These are phyloP conservation scores for Metarhizium humberi DNA, from an alignment of 2,329 filamentous ascomycete species.

Conservation along the genomic window DNA sequence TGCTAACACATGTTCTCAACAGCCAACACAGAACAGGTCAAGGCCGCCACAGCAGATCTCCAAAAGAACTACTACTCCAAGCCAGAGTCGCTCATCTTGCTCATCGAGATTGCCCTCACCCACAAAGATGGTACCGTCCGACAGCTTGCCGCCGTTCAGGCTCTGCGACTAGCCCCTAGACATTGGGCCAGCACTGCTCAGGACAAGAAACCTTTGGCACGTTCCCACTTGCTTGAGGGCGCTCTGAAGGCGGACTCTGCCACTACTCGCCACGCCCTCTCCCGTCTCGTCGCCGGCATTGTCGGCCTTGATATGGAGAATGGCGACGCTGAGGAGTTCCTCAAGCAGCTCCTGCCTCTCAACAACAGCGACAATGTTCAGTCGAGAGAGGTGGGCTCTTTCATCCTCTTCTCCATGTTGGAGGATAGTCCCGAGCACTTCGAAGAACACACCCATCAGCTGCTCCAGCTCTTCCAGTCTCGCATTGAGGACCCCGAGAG, in stretches of 20 bases:
- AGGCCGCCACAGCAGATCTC: constrained; percentile 80
- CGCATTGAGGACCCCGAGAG: constrained; percentile 89
- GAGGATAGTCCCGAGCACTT: constrained; percentile 83
- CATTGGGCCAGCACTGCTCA: constrained; percentile 72
- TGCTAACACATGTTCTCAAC: constrained; percentile 24
- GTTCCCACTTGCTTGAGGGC: constrained; percentile 74
- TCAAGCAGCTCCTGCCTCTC: constrained; percentile 70
- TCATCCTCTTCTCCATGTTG: constrained; percentile 85
- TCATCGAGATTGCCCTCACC: constrained; percentile 80
- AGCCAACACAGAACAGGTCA: constrained; percentile 86
- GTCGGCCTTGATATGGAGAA: constrained; percentile 68
- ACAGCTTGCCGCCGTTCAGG: constrained; percentile 88
- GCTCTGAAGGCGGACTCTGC: constrained; percentile 70
- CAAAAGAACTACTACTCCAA: constrained; percentile 91
- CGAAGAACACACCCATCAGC: constrained; percentile 66
- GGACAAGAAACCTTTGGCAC: constrained; percentile 70
- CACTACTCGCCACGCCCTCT: constrained; percentile 74
- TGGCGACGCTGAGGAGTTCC: constrained; percentile 75
- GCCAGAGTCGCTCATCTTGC: constrained; percentile 72
- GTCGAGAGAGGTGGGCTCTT: constrained; percentile 84
- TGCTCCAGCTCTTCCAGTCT: constrained; percentile 75
- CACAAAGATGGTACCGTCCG: constrained; percentile 65
- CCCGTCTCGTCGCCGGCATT: constrained; percentile 79
- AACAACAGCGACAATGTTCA: constrained; percentile 64
- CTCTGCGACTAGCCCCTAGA: constrained; percentile 69